phyloP scores from a whole-genome alignment of 129 eudicot genomes.

The Glebionis coronaria region DNA sequence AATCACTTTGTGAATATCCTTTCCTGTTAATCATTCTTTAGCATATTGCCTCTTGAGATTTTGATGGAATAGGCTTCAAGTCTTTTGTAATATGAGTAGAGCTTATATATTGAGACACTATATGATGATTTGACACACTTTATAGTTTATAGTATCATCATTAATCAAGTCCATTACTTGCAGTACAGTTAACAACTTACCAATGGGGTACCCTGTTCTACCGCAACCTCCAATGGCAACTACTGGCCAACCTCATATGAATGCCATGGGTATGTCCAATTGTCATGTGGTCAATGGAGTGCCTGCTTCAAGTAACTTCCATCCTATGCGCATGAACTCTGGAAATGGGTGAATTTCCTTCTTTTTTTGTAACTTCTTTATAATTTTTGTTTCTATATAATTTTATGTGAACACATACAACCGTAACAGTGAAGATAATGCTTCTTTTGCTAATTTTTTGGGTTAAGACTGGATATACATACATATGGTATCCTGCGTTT shows the following conservation, averaged over 20 bases:
- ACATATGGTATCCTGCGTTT: too few relatives aligned
- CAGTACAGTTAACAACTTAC: constrained; percentile 94
- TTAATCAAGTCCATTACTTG: constrained; percentile 42
- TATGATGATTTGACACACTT: neutral
- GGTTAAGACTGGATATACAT: too few relatives aligned
- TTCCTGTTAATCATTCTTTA: too few relatives aligned
- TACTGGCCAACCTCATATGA: constrained; percentile 89
- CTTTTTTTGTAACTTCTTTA: too few relatives aligned
- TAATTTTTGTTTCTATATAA: neutral
- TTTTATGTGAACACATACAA: neutral
- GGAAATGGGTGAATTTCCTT: constrained; percentile 53
- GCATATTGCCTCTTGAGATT: too few relatives aligned
- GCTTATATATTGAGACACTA: neutral
- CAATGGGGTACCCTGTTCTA: constrained; percentile 96
- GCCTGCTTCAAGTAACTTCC: constrained; percentile 84
- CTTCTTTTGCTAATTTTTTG: too few relatives aligned
- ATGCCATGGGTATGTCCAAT: constrained; percentile 78
- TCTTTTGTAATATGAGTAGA: neutral
- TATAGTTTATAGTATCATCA: constrained; percentile 9
- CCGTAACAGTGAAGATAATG: neutral
- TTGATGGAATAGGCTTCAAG: too few relatives aligned
- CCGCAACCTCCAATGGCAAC: constrained; percentile 73
- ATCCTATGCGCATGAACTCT: constrained; percentile 85
- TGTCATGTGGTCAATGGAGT: constrained; percentile 98
- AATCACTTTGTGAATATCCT: too few relatives aligned